Conservation (phyloP, 495 filamentous ascomycete genomes). For the Astrothelium subdiscretum region DNA sequence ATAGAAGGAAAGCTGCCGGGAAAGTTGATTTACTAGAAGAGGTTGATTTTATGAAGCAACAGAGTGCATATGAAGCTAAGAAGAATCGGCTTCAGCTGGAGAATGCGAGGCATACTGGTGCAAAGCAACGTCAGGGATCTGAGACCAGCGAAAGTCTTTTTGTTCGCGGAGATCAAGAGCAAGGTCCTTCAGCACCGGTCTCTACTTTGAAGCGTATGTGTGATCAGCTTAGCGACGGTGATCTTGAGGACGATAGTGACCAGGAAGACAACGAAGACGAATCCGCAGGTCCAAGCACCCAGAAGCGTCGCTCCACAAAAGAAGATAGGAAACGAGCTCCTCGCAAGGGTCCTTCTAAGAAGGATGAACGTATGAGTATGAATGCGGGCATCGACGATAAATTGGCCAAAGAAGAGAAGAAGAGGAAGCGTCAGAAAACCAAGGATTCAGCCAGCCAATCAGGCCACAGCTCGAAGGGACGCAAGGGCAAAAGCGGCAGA, state of each 20-base stretch:
- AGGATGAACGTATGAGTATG: not conserved
- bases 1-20: not conserved
- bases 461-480: not conserved
- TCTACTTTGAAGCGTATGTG: not conserved
- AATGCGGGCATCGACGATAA: not conserved
- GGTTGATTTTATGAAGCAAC: slow-evolving; percentile 9
- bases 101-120: not conserved
- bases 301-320: not conserved
- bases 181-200: not conserved
- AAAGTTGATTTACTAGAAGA: slow-evolving; percentile 6
- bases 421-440: not conserved
- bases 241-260: not conserved
- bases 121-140: not conserved
- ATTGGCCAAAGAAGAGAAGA: not conserved
- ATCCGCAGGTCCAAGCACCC: not conserved
- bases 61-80: not conserved
- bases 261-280: not conserved
- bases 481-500: not conserved
- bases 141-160: not conserved
- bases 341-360: not conserved
- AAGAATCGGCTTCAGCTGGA: not conserved
- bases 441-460: not conserved
- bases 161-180: not conserved
- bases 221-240: not conserved
- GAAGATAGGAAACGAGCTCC: not conserved